phyloP scores from a whole-genome alignment of 2,329 filamentous ascomycete genomes.

The Sporothrix brasiliensis region DNA sequence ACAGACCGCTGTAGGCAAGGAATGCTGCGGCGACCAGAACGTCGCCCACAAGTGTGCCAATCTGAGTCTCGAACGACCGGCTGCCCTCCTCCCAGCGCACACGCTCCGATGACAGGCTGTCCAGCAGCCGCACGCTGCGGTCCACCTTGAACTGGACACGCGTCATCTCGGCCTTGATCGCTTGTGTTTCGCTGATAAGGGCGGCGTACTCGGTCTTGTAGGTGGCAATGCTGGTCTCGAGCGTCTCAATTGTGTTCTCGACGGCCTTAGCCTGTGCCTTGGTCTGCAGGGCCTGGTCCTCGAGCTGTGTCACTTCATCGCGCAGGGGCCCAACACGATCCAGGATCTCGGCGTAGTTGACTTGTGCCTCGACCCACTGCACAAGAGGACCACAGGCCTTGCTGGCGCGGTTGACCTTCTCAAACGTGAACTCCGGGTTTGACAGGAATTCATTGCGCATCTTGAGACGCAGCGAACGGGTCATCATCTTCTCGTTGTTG shows the following conservation, averaged over 20 bases:
- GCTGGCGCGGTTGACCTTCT: slow-evolving; percentile 92
- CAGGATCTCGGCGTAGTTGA: slow-evolving; percentile 96
- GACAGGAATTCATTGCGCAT: slow-evolving; percentile 93
- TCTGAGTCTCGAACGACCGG: slow-evolving; percentile 97
- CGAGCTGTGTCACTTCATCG: slow-evolving; percentile 83
- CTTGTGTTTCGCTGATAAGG: slow-evolving; percentile 93
- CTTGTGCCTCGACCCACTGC: slow-evolving; percentile 95
- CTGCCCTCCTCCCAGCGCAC: slow-evolving; percentile 95
- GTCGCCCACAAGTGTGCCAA: slow-evolving; percentile 93
- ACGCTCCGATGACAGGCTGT: slow-evolving; percentile 92
- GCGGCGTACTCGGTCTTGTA: slow-evolving; percentile 97
- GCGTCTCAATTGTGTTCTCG: slow-evolving; percentile 77
- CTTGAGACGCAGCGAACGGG: slow-evolving; percentile 73
- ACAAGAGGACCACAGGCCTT: slow-evolving; percentile 96
- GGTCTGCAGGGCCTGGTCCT: slow-evolving; percentile 86
- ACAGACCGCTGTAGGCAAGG: slow-evolving; percentile 93
- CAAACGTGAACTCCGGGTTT: slow-evolving; percentile 93
- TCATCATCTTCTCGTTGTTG: slow-evolving; percentile 95
- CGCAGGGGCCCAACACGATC: slow-evolving; percentile 90
- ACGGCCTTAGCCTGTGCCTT: slow-evolving; percentile 92
- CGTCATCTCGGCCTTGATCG: slow-evolving; percentile 96
- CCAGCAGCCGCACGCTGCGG: slow-evolving; percentile 88
- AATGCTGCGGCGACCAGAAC: slow-evolving; percentile 96
- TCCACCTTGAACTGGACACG: slow-evolving; percentile 98
- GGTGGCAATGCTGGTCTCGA: slow-evolving; percentile 87